Conservation (phyloP, 306 rosid genomes). For the Prunus armeniaca region DNA sequence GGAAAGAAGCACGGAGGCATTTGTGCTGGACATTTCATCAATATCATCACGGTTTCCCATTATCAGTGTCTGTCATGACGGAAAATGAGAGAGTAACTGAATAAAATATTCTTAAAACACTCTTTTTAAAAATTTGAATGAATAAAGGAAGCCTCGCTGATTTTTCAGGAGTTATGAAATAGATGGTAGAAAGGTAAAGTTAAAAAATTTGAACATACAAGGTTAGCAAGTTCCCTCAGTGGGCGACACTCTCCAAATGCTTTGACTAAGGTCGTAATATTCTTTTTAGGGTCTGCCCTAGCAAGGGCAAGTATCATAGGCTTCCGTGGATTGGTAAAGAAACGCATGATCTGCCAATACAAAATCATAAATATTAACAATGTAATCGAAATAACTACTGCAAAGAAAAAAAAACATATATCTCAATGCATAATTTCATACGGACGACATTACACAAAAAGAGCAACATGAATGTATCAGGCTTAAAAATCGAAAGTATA, state of each 20-base stretch:
- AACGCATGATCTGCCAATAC: slow-evolving; percentile 52
- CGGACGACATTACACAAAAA: not conserved
- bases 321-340: slow-evolving; percentile 65
- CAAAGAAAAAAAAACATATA: not conserved
- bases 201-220: slow-evolving; percentile 32
- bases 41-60: slow-evolving; percentile 66
- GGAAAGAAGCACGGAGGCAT: slow-evolving; percentile 53
- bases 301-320: slow-evolving; percentile 78
- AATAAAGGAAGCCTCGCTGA: not conserved
- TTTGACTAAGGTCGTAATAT: slow-evolving; percentile 56
- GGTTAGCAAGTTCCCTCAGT: slow-evolving; percentile 58
- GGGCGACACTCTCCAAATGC: slow-evolving; percentile 73
- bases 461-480: not conserved
- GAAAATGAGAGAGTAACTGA: not conserved
- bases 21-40: slow-evolving; percentile 57
- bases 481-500: not conserved
- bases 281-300: slow-evolving; percentile 65
- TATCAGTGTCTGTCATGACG: slow-evolving; percentile 44
- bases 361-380: slow-evolving; percentile 11
- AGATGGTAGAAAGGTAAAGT: slow-evolving; percentile 6
- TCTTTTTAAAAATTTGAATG: not conserved
- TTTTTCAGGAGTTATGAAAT: not conserved
- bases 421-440: not conserved
- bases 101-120: not conserved
- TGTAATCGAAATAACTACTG: not conserved